These are phyloP conservation scores for Leccinum subtestaceum DNA, from an alignment of 768 basidiomycete species.

Conservation along the genomic window DNA sequence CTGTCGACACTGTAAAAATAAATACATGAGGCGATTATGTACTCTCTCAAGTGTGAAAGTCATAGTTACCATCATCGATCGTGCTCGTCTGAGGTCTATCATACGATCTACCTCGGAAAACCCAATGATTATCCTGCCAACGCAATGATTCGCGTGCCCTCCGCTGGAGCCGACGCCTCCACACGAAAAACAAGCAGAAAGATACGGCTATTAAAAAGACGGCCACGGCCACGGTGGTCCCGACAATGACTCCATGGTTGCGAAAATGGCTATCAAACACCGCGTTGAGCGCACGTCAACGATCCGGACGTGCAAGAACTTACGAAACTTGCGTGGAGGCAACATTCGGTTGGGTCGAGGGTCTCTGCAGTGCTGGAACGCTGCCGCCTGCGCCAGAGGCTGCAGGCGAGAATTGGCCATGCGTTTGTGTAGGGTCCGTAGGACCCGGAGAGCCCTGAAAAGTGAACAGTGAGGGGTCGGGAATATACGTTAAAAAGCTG, in stretches of 20 bases:
- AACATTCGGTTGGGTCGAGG: conserved; percentile 47
- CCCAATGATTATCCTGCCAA: conserved; percentile 18
- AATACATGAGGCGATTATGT: background rate
- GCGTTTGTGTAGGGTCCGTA: conserved; percentile 31
- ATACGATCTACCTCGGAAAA: conserved; percentile 34
- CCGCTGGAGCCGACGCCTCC: conserved; percentile 39
- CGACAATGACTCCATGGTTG: conserved; percentile 67
- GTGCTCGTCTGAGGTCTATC: conserved; percentile 26
- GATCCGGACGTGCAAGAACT: conserved; percentile 7
- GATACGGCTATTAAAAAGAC: conserved; percentile 47
- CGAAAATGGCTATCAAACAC: conserved; percentile 51
- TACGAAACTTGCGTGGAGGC: conserved; percentile 42
- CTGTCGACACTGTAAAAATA: background rate
- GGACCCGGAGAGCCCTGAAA: background rate
- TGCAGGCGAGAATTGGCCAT: conserved; percentile 40
- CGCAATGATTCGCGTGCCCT: conserved; percentile 33
- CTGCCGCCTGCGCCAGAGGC: conserved; percentile 27
- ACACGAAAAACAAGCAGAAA: conserved; percentile 39
- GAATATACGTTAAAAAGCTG: too few relatives aligned
- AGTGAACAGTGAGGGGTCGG: too few relatives aligned
- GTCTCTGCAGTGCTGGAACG: conserved; percentile 40
- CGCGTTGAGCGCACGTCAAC: background rate
- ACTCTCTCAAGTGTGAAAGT: background rate
- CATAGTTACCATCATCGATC: conserved; percentile 10
- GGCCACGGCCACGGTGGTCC: conserved; percentile 67